phyloP scores from a whole-genome alignment of 106 monocot genomes.

The Ottelia alismoides region DNA sequence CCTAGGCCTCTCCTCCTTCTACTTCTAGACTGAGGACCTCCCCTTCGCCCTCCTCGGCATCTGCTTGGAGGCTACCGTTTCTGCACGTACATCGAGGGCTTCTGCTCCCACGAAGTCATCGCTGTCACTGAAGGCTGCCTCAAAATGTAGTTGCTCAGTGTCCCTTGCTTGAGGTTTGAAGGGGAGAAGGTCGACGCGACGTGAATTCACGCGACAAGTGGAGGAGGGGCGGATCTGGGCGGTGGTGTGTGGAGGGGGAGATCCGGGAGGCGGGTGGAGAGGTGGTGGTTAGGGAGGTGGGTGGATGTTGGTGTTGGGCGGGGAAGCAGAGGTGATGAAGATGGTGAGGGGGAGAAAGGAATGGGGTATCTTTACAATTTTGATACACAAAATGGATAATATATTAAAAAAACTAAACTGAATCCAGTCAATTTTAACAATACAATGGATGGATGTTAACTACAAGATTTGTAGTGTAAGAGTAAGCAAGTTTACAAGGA shows the following conservation, averaged over 20 bases:
- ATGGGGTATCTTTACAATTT: too few relatives aligned
- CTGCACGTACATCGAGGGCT: constrained; percentile 44
- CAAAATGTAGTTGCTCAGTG: constrained; percentile 32
- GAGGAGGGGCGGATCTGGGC: neutral
- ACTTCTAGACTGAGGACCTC: constrained; percentile 93
- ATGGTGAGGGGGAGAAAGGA: too few relatives aligned
- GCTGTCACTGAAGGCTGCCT: constrained; percentile 39
- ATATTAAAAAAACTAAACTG: too few relatives aligned
- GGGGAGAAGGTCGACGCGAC: neutral
- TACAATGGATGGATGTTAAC: too few relatives aligned
- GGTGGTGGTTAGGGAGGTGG: too few relatives aligned
- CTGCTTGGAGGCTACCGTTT: constrained; percentile 11
- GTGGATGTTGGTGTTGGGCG: too few relatives aligned
- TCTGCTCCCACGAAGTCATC: constrained; percentile 37
- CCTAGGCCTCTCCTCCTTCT: constrained; percentile 76
- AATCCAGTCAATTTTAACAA: too few relatives aligned
- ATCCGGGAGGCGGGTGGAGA: neutral
- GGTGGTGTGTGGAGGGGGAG: constrained; percentile 2
- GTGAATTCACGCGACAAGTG: neutral
- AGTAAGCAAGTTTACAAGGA: too few relatives aligned
- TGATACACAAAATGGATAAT: too few relatives aligned
- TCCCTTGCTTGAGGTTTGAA: constrained; percentile 24
- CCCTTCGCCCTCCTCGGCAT: constrained; percentile 31
- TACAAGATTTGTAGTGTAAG: too few relatives aligned
- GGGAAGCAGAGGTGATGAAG: too few relatives aligned